Conservation (phyloP, 805 yeast species). For the Barnettozyma wickerhamii region DNA sequence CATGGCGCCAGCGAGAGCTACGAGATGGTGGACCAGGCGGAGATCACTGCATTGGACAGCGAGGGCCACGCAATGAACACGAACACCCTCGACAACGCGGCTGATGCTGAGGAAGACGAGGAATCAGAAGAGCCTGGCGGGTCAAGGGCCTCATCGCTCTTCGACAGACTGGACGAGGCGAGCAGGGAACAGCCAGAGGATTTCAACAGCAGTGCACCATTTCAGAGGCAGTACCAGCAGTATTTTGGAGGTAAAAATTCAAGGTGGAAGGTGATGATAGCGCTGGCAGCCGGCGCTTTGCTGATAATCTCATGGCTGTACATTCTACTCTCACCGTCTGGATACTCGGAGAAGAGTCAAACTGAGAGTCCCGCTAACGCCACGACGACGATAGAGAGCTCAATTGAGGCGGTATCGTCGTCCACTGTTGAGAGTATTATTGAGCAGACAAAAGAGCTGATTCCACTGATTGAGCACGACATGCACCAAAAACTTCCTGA, state of each 20-base stretch:
- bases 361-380: too few species aligned
- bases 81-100: neutral
- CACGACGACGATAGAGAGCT: too few species aligned
- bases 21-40: slow-evolving; percentile 6
- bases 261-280: neutral
- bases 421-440: too few species aligned
- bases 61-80: neutral
- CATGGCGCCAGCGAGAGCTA: slow-evolving; percentile 1
- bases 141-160: slow-evolving; percentile 6
- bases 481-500: slow-evolving; percentile 7
- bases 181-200: slow-evolving; percentile 1
- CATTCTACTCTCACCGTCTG: slow-evolving; percentile 1
- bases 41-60: neutral
- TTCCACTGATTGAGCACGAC: slow-evolving; percentile 6
- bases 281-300: neutral
- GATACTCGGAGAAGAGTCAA: too few species aligned
- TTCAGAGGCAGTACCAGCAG: slow-evolving; percentile 1
- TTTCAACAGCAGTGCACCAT: slow-evolving; percentile 3
- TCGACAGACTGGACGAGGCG: slow-evolving; percentile 3
- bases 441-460: neutral
- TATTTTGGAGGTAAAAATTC: neutral
- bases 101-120: neutral
- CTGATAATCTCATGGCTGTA: slow-evolving; percentile 6
- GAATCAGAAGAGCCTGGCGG: neutral
- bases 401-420: too few species aligned